phyloP scores from a whole-genome alignment of 495 filamentous ascomycete species.

The Penicillium parvum region DNA sequence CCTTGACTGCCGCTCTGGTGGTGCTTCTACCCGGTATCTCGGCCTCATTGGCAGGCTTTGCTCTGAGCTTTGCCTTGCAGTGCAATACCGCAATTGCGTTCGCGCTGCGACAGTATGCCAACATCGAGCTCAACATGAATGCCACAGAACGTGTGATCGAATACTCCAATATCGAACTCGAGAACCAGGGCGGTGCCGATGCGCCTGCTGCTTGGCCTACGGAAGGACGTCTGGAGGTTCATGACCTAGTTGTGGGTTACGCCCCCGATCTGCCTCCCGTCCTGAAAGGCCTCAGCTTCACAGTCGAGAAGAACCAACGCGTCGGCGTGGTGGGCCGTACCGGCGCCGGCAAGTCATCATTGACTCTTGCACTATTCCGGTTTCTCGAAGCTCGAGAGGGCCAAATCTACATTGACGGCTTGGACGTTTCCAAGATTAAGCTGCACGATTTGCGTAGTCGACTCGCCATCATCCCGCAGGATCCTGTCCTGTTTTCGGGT shows the following conservation, averaged over 20 bases:
- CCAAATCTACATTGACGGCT: constrained; percentile 66
- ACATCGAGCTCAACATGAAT: constrained; percentile 77
- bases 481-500: constrained; percentile 83
- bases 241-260: constrained; percentile 70
- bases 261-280: constrained; percentile 72
- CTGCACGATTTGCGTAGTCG: constrained; percentile 69
- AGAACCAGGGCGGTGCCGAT: constrained; percentile 52
- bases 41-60: constrained; percentile 76
- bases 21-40: constrained; percentile 60
- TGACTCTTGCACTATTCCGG: constrained; percentile 79
- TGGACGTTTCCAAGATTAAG: constrained; percentile 71
- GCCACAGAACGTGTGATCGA: constrained; percentile 78
- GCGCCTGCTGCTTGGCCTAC: constrained; percentile 78
- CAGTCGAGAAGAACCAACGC: constrained; percentile 65
- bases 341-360: constrained; percentile 80
- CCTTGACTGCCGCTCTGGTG: constrained; percentile 59
- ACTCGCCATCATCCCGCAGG: constrained; percentile 80
- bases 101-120: constrained; percentile 47
- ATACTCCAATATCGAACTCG: constrained; percentile 67
- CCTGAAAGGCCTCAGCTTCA: constrained; percentile 69
- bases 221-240: constrained; percentile 68
- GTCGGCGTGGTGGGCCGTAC: constrained; percentile 83
- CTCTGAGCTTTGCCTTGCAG: constrained; percentile 56
- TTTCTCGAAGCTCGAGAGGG: constrained; percentile 73
- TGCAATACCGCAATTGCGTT: constrained; percentile 48